Conservation (phyloP, 2,329 filamentous ascomycete genomes). For the Aspergillus sp. region DNA sequence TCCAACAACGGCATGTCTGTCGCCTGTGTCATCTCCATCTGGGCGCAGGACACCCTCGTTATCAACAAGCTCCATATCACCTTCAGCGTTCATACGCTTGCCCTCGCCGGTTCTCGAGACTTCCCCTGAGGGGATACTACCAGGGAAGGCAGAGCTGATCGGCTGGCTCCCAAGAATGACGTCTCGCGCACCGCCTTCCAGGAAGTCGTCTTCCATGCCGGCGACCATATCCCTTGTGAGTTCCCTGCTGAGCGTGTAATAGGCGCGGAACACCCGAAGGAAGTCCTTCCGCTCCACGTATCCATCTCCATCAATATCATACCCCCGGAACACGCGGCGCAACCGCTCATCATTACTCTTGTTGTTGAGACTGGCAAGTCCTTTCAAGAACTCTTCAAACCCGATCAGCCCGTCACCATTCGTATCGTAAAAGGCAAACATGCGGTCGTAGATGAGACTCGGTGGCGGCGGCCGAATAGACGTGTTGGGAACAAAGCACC, state of each 20-base stretch:
- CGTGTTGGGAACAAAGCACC: conserved; percentile 82
- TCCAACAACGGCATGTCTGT: conserved; percentile 60
- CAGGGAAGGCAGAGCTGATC: conserved; percentile 74
- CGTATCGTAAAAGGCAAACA: conserved; percentile 94
- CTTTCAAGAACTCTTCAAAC: conserved; percentile 87
- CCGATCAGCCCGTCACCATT: conserved; percentile 86
- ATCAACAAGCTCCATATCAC: conserved; percentile 63
- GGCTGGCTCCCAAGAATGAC: conserved; percentile 73
- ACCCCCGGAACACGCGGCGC: conserved; percentile 76
- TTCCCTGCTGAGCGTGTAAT: conserved; percentile 86
- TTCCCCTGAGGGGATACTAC: conserved; percentile 63
- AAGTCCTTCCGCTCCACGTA: conserved; percentile 84
- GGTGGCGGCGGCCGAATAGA: conserved; percentile 74
- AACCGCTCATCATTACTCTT: conserved; percentile 64
- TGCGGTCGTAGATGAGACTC: conserved; percentile 90
- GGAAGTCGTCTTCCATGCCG: conserved; percentile 72
- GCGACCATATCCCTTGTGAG: conserved; percentile 81
- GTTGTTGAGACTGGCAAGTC: conserved; percentile 64
- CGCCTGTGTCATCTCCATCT: conserved; percentile 59
- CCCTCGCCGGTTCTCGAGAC: conserved; percentile 61
- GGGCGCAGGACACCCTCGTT: conserved; percentile 59
- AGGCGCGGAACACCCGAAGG: conserved; percentile 84
- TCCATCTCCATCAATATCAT: conserved; percentile 86
- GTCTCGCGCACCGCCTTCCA: conserved; percentile 72
- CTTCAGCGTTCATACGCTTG: conserved; percentile 61